These are phyloP conservation scores for Tylopilus sp. DNA, from an alignment of 1,284 basidiomycete genomes.

Conservation along the genomic window DNA sequence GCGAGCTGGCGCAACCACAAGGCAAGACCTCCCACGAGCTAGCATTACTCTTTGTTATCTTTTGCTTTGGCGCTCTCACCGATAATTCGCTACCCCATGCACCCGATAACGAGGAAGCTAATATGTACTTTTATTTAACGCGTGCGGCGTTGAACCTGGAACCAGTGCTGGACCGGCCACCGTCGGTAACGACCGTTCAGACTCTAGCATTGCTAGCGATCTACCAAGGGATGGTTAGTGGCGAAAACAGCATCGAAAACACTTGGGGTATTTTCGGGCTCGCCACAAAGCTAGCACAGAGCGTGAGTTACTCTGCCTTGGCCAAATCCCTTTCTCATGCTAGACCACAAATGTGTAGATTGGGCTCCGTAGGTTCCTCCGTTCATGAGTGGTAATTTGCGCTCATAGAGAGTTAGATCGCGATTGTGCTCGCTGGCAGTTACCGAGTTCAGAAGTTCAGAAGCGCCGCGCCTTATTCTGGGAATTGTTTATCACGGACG, in stretches of 20 bases:
- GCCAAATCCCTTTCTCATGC: conserved; percentile 7
- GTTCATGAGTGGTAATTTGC: conserved; percentile 1
- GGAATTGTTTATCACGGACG: conserved; percentile 68
- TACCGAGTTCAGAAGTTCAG: conserved; percentile 56
- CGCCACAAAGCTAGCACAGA: conserved; percentile 60
- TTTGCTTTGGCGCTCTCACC: conserved; percentile 56
- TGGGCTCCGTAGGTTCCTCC: conserved; percentile 52
- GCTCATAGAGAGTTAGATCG: conserved; percentile 44
- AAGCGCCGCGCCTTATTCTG: conserved; percentile 68
- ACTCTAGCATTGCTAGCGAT: conserved; percentile 62
- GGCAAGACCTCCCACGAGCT: conserved; percentile 49
- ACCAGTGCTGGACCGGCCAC: conserved; percentile 61
- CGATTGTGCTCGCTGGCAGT: conserved; percentile 64
- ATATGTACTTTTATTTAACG: conserved; percentile 52
- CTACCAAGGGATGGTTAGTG: conserved; percentile 56
- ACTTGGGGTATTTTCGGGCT: conserved; percentile 61
- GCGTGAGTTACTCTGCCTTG: conserved; percentile 41
- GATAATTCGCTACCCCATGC: conserved; percentile 48
- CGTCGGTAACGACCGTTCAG: conserved; percentile 66
- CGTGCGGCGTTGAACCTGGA: conserved; percentile 61
- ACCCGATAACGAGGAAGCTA: conserved; percentile 49
- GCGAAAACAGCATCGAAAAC: conserved; percentile 57
- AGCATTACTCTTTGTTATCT: conserved; percentile 53
- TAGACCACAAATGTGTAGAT: conserved; percentile 39
- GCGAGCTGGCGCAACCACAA: conserved; percentile 9